Conservation (phyloP, 2,329 filamentous ascomycete genomes). For the Claviceps sp. region DNA sequence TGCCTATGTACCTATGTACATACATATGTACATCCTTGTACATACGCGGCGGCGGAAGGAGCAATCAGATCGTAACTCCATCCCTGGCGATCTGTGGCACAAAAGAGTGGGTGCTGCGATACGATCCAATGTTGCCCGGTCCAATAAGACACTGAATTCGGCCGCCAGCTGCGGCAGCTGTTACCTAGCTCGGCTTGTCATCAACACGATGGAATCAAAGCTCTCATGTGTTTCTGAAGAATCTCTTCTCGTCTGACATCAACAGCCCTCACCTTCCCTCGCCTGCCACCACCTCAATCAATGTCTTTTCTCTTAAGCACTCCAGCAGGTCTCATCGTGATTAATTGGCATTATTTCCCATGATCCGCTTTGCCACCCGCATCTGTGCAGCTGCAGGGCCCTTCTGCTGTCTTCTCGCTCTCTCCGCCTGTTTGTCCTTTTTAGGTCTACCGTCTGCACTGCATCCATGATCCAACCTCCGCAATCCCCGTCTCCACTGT, state of each 20-base stretch:
- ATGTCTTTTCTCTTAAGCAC: conserved; percentile 1
- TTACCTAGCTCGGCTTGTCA: neutral
- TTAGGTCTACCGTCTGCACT: neutral
- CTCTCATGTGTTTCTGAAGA: neutral
- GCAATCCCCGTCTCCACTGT: neutral
- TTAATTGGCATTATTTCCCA: neutral
- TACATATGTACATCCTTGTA: no score
- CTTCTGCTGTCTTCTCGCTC: neutral
- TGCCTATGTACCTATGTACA: no score
- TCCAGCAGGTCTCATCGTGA: neutral
- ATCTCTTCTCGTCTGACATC: neutral
- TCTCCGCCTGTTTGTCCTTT: neutral
- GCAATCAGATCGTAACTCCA: conserved; percentile 1
- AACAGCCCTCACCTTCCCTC: neutral
- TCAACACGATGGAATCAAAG: neutral
- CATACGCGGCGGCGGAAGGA: neutral
- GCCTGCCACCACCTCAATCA: neutral
- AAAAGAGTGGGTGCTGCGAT: no score
- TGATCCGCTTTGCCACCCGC: neutral
- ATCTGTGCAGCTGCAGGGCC: neutral
- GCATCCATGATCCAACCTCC: neutral
- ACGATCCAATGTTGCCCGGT: neutral
- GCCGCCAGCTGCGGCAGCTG: neutral
- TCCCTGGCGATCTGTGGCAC: neutral
- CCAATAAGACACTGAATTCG: neutral